These are phyloP conservation scores for Scheffersomyces amazonensis DNA, from an alignment of 805 yeast genomes.

Conservation along the genomic window DNA sequence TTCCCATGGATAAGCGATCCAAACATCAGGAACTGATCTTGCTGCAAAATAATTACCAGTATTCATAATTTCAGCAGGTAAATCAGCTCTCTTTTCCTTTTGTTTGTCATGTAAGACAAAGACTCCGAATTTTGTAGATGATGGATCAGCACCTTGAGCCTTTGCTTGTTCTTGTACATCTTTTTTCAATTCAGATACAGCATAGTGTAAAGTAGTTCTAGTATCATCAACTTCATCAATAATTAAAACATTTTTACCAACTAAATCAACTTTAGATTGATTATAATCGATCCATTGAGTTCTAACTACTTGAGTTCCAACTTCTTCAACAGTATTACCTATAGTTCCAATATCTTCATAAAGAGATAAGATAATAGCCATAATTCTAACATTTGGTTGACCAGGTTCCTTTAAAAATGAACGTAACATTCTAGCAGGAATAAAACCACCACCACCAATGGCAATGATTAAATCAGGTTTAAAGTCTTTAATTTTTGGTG, in stretches of 20 bases:
- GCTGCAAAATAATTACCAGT: slow-evolving; percentile 69
- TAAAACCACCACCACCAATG: slow-evolving; percentile 97
- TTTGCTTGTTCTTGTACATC: slow-evolving; percentile 64
- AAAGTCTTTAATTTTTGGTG: slow-evolving; percentile 62
- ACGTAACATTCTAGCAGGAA: slow-evolving; percentile 94
- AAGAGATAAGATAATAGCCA: slow-evolving; percentile 89
- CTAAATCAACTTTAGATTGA: slow-evolving; percentile 57
- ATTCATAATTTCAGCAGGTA: slow-evolving; percentile 61
- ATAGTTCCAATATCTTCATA: slow-evolving; percentile 74
- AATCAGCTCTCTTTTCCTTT: slow-evolving; percentile 68
- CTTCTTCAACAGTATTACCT: slow-evolving; percentile 50
- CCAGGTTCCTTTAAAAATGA: slow-evolving; percentile 89
- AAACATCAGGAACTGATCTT: slow-evolving; percentile 69
- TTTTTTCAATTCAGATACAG: slow-evolving; percentile 68
- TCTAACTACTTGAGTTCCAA: slow-evolving; percentile 67
- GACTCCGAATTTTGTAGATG: slow-evolving; percentile 62
- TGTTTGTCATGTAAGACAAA: slow-evolving; percentile 76
- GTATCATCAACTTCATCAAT: slow-evolving; percentile 88
- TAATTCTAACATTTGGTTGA: slow-evolving; percentile 83
- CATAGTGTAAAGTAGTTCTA: slow-evolving; percentile 79
- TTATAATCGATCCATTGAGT: slow-evolving; percentile 82
- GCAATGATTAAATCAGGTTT: slow-evolving; percentile 91
- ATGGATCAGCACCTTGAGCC: slow-evolving; percentile 46
- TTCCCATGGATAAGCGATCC: slow-evolving; percentile 92
- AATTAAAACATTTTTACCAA: slow-evolving; percentile 68